Conservation (phyloP, 1,284 basidiomycete species). For the Cutaneotrichosporon sp. region DNA sequence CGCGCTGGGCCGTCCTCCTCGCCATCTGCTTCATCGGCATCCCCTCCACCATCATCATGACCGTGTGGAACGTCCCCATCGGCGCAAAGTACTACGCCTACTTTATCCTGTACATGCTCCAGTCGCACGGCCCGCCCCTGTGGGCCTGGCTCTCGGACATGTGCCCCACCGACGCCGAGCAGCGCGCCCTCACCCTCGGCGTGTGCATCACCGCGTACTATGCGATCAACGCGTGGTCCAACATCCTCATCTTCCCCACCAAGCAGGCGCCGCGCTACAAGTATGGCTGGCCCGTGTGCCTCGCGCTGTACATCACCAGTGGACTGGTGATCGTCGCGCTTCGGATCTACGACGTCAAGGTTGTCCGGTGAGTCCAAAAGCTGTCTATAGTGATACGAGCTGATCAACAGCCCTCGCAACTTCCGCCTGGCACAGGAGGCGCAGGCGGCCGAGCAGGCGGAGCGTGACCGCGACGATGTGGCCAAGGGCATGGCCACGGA, state of each 20-base stretch:
- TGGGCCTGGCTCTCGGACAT: conserved; percentile 49
- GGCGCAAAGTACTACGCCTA: conserved; percentile 46
- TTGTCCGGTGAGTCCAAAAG: conserved; percentile 11
- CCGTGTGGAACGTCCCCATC: conserved; percentile 45
- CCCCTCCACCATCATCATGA: conserved; percentile 43
- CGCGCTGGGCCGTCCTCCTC: conserved; percentile 44
- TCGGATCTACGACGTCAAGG: conserved; percentile 22
- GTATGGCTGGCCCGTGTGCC: conserved; percentile 41
- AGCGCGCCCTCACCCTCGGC: conserved; percentile 45
- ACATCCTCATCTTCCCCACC: conserved; percentile 47
- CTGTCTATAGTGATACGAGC: too few relatives aligned
- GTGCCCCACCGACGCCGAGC: conserved; percentile 46
- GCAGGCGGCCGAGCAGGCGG: conserved; percentile 3
- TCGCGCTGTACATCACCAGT: conserved; percentile 37
- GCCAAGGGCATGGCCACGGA: background rate
- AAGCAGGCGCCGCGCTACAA: conserved; percentile 42
- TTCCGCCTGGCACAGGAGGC: conserved; percentile 11
- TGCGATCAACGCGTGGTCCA: conserved; percentile 40
- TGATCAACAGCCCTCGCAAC: conserved; percentile 8
- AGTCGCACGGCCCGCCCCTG: conserved; percentile 43
- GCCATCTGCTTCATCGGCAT: conserved; percentile 38
- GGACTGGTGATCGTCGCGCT: conserved; percentile 26
- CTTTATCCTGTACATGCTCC: conserved; percentile 42
- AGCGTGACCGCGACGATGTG: background rate
- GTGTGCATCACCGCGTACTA: conserved; percentile 28